These are phyloP conservation scores for Myrica gale DNA, from an alignment of 306 rosid species.

Conservation along the genomic window DNA sequence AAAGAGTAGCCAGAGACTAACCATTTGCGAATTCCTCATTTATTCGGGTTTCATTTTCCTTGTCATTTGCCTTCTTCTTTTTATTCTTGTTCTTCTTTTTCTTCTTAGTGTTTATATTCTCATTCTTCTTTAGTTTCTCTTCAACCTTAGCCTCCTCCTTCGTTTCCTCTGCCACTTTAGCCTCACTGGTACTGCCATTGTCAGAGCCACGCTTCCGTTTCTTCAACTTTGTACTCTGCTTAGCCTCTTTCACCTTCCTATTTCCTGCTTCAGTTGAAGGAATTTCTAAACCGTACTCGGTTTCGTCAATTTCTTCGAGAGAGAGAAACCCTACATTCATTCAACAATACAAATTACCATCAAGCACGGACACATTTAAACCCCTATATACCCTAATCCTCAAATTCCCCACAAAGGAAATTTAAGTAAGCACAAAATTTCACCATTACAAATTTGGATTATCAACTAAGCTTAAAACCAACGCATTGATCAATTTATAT, in stretches of 20 bases:
- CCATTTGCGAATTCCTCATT: slow-evolving; percentile 42
- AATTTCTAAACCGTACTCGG: slow-evolving; percentile 58
- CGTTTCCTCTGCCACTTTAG: slow-evolving; percentile 15
- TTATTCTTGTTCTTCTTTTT: slow-evolving; percentile 40
- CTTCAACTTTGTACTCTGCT: slow-evolving; percentile 26
- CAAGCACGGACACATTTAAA: not conserved
- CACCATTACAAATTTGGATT: not conserved
- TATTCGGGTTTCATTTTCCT: slow-evolving; percentile 29
- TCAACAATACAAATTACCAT: not conserved
- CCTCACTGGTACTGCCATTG: slow-evolving; percentile 28
- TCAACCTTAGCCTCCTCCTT: slow-evolving; percentile 21
- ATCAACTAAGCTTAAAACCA: not conserved
- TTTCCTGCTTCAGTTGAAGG: slow-evolving; percentile 45
- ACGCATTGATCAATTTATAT: not conserved
- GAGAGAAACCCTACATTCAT: slow-evolving; percentile 64
- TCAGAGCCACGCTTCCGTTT: slow-evolving; percentile 33
- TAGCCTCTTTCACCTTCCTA: slow-evolving; percentile 30
- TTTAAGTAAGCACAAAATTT: not conserved
- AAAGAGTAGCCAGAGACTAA: slow-evolving; percentile 28
- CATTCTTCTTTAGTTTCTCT: slow-evolving; percentile 33
- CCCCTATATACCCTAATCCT: not conserved
- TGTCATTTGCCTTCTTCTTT: slow-evolving; percentile 30
- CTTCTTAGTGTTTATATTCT: slow-evolving; percentile 26
- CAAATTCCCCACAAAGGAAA: not conserved
- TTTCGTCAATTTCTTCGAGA: slow-evolving; percentile 87